Conservation (phyloP, 805 yeast species). For the Yarrowia deformans region DNA sequence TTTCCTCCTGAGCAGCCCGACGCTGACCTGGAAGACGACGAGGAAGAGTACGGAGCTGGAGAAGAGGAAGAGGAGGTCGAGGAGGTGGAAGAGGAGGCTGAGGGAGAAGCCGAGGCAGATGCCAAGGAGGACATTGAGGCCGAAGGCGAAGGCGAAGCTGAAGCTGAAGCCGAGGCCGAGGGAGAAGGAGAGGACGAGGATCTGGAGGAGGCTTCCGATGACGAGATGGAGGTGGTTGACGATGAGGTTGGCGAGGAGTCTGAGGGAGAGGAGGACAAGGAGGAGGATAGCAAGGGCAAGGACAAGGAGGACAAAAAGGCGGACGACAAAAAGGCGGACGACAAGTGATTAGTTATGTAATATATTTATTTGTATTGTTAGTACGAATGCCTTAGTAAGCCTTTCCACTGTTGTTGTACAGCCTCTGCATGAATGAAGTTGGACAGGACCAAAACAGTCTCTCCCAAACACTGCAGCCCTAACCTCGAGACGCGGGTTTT, state of each 20-base stretch:
- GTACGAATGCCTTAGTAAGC: not conserved
- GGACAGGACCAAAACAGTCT: not conserved
- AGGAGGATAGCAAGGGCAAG: not conserved
- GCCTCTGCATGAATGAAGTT: not conserved
- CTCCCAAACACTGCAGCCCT: not conserved
- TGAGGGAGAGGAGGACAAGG: slow-evolving; percentile 43
- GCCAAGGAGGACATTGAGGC: slow-evolving; percentile 42
- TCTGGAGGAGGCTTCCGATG: slow-evolving; percentile 58
- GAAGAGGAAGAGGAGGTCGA: slow-evolving; percentile 54
- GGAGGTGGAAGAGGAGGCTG: slow-evolving; percentile 60
- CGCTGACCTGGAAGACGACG: slow-evolving; percentile 67
- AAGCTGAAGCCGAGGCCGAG: slow-evolving; percentile 48
- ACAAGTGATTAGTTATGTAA: slow-evolving; percentile 10
- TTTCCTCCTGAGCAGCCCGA: slow-evolving; percentile 82
- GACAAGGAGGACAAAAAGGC: not conserved
- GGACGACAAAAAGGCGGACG: not conserved
- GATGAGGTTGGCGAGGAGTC: slow-evolving; percentile 54
- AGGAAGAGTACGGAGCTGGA: slow-evolving; percentile 54
- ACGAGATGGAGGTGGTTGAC: slow-evolving; percentile 54
- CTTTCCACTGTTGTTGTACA: too few relatives aligned
- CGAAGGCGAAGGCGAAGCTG: slow-evolving; percentile 47
- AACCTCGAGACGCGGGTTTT: slow-evolving; percentile 18
- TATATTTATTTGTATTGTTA: slow-evolving; percentile 11
- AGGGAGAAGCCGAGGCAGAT: slow-evolving; percentile 51
- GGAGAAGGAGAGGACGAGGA: slow-evolving; percentile 56